phyloP scores from a whole-genome alignment of 2,329 filamentous ascomycete species.

The Clonostachys rosea region DNA sequence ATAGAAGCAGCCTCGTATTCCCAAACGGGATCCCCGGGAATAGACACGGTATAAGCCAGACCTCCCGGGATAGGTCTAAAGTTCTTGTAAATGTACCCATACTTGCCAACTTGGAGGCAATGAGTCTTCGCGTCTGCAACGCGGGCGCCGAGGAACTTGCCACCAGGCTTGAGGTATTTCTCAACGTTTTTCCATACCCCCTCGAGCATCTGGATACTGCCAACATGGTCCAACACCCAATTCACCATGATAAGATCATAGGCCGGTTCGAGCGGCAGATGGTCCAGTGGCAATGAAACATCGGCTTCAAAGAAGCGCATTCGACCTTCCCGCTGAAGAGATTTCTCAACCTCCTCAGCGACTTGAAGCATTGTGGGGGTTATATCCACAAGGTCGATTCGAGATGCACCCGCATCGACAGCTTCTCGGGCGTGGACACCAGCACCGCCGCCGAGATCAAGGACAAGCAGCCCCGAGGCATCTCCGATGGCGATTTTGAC shows the following conservation, averaged over 20 bases:
- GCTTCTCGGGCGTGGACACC: conserved; percentile 1
- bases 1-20: background rate
- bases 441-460: conserved; percentile 1
- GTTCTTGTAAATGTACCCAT: background rate
- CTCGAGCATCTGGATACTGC: conserved; percentile 11
- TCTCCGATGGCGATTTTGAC: background rate
- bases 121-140: background rate
- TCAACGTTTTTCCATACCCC: conserved; percentile 19
- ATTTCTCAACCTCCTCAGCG: background rate
- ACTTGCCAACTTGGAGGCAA: background rate
- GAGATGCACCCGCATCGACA: background rate
- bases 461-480: background rate
- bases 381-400: conserved; percentile 1
- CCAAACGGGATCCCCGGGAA: background rate
- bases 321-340: conserved; percentile 2
- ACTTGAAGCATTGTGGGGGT: background rate
- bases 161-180: conserved; percentile 15
- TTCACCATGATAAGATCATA: conserved; percentile 26
- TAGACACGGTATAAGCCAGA: background rate
- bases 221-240: conserved; percentile 22
- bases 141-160: conserved; percentile 16
- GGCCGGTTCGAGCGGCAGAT: conserved; percentile 5
- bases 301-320: conserved; percentile 16
- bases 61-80: background rate
- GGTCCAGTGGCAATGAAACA: conserved; percentile 11